Percentiles rank a stretch among this genome's conserved stretches.
These are phyloP conservation scores for Mucor indicus DNA, from an alignment of 371 early-diverging fungal genomes.

Conservation along the genomic window DNA sequence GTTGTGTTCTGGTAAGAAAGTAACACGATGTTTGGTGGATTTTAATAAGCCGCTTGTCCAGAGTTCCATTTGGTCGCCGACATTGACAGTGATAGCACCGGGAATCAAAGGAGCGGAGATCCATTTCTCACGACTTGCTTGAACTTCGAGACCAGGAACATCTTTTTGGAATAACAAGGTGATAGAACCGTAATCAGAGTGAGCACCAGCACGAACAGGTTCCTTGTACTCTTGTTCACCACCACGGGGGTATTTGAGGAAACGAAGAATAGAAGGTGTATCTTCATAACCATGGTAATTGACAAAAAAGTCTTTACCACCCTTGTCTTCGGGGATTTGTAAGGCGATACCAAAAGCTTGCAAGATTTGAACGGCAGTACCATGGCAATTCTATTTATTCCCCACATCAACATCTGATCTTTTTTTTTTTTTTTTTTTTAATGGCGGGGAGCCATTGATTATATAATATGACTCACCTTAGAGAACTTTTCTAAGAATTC, in stretches of 20 bases:
- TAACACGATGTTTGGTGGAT: conserved; percentile 71
- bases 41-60: conserved; percentile 74
- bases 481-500: conserved; percentile 32
- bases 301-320: conserved; percentile 56
- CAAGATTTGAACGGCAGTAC: conserved; percentile 44
- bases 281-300: conserved; percentile 49
- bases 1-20: conserved; percentile 57
- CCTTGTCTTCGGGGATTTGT: conserved; percentile 51
- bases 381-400: conserved; percentile 40
- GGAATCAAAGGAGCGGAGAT: conserved; percentile 62
- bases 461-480: conserved; percentile 19
- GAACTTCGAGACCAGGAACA: conserved; percentile 66
- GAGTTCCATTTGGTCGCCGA: conserved; percentile 60
- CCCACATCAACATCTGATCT: not conserved
- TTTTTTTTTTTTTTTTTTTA: not conserved
- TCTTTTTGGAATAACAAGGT: conserved; percentile 74
- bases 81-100: conserved; percentile 64
- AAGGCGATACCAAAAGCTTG: conserved; percentile 64
- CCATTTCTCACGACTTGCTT: conserved; percentile 53
- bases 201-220: conserved; percentile 56
- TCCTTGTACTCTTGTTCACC: conserved; percentile 32
- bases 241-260: conserved; percentile 60
- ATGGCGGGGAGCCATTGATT: not conserved
- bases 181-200: conserved; percentile 72
- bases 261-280: conserved; percentile 51